Base-by-base conservation (phyloP, 306 rosid species). In the Prunus mira region DNA sequence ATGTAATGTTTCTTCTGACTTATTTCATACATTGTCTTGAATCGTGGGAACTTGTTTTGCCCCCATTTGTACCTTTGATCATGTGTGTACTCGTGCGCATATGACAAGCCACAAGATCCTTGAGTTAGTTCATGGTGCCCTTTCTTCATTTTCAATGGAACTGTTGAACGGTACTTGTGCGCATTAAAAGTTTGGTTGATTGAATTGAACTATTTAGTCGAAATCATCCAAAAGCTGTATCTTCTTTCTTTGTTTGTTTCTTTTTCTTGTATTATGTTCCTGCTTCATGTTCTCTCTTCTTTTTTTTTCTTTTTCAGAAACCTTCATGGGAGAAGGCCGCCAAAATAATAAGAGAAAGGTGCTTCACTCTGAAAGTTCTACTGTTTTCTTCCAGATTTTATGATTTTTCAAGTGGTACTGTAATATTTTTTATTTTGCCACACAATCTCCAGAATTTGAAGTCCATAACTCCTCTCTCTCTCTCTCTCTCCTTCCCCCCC, bases 261-360 rank as follows among this genome's bases (percentile, higher is more conserved):
- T 56, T 55, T 15, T 46, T 9, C 66, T 14, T 72, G 13, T 41
- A 20, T 12, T 43, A 9, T 61, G 41, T 72, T 72, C 76, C 41
- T 80, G 54, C 64, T 50, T 81, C 22, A 25, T 71, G 46, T 76
- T 72, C 69, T 80, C 75, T 77, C 65, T 61, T 14, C 14, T 13
- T 3, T 18, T 51, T 75, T 79, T 52, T 52, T 77, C 78, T 67
- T 81, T 58, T 79, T 71, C 92, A 95, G 99, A 95, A 90, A 92
- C 97, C 97, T 71, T 88, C 99, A 67, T 95, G 99, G 99, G 99
- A 95, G 85, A 95, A 89, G 87, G 85, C 96, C 4, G 93, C 97
- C 76, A 90, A 85, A 80, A 79, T 79, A 72, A 88, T 89, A 34
- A 84, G 85, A 88, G 97, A 95, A 78, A 95, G 97, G 99, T 95